These are phyloP conservation scores for Castanopsis chinensis DNA, from an alignment of 306 rosid species.

Conservation along the genomic window DNA sequence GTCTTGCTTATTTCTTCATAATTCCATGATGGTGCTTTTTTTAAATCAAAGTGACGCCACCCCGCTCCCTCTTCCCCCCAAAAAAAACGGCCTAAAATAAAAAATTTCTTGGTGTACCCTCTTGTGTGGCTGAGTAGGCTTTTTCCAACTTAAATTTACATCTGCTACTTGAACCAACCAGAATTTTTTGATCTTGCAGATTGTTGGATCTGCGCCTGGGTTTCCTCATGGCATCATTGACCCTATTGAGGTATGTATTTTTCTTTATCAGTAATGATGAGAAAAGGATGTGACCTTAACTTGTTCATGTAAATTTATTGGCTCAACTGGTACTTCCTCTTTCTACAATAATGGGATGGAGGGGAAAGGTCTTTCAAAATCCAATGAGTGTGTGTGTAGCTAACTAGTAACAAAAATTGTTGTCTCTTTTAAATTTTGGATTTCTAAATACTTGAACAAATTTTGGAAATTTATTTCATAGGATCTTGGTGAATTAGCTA, in stretches of 20 bases:
- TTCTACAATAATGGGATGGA: no score
- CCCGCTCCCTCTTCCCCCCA: no score
- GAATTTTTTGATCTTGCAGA: slow-evolving; percentile 46
- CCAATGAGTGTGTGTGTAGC: no score
- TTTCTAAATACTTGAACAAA: slow-evolving; percentile 6
- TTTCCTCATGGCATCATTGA: slow-evolving; percentile 96
- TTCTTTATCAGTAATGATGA: slow-evolving; percentile 6
- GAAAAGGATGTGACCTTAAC: slow-evolving; percentile 11
- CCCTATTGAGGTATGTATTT: slow-evolving; percentile 72
- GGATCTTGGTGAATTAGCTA: slow-evolving; percentile 93
- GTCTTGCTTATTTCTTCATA: neutral
- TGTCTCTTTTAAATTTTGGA: slow-evolving; percentile 2
- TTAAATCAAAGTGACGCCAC: neutral
- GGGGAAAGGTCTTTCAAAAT: no score
- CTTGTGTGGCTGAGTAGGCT: slow-evolving; percentile 15
- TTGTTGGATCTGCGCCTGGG: slow-evolving; percentile 99
- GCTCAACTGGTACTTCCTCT: no score
- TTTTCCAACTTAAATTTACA: slow-evolving; percentile 20
- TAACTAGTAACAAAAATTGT: neutral
- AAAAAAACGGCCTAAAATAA: neutral
- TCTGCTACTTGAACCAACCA: slow-evolving; percentile 29
- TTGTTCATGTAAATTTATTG: slow-evolving; percentile 18
- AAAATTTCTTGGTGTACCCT: neutral
- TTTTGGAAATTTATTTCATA: slow-evolving; percentile 37
- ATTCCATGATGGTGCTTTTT: neutral